phyloP scores from a whole-genome alignment of 2,329 filamentous ascomycete species.

The Ascocoryne sarcoides region DNA sequence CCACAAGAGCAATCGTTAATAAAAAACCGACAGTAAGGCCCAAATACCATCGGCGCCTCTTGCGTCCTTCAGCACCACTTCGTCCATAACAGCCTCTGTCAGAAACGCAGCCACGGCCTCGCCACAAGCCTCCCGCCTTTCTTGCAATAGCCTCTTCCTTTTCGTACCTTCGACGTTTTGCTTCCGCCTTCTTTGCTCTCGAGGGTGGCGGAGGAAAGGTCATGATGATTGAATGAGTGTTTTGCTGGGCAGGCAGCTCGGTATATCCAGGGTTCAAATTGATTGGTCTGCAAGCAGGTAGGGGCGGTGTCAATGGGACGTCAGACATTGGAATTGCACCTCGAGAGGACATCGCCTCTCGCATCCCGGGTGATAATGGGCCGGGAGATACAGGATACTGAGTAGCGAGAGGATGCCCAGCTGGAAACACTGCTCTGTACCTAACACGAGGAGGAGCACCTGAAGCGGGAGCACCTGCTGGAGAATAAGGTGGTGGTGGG shows the following conservation, averaged over 20 bases:
- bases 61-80: constrained; percentile 52
- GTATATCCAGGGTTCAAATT: constrained; percentile 28
- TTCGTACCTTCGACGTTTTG: constrained; percentile 47
- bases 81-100: constrained; percentile 57
- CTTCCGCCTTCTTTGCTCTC: constrained; percentile 25
- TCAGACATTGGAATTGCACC: constrained; percentile 52
- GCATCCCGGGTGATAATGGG: constrained; percentile 53
- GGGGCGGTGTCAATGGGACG: constrained; percentile 42
- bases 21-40: constrained; percentile 43
- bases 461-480: too few species aligned
- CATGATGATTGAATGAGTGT: constrained; percentile 1
- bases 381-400: constrained; percentile 50
- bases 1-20: constrained; percentile 45
- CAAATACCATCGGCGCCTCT: constrained; percentile 52
- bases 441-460: too few species aligned
- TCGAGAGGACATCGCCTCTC: constrained; percentile 52
- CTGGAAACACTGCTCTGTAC: constrained; percentile 51
- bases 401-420: constrained; percentile 38
- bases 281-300: constrained; percentile 17
- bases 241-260: constrained; percentile 16
- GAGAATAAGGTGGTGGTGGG: constrained; percentile 27
- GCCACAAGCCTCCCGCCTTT: constrained; percentile 53
- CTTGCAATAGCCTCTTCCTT: constrained; percentile 55
- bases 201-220: constrained; percentile 9
- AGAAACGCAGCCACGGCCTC: constrained; percentile 54